Base-by-base conservation (phyloP, 1,139 yeast species). In the Geotrichum bryndzae region DNA sequence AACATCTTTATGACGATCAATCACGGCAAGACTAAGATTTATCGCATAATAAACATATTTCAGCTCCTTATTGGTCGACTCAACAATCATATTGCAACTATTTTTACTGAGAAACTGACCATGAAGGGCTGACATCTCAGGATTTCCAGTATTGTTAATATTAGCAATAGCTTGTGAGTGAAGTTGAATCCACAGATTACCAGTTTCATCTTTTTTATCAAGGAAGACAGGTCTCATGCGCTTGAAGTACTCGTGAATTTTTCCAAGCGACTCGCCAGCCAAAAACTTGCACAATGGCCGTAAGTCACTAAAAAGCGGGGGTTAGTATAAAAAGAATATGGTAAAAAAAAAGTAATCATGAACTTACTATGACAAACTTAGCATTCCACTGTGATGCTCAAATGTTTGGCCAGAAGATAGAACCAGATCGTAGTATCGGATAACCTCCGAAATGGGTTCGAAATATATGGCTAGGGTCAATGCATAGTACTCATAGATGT, bases 401-500 rank as follows among this genome's bases (percentile, higher is more conserved):
- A 68, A 67, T 3, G 71, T 69, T 58, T 69, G 72, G 29, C 72
- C 72, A 2, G 72, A 66, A 13, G 69, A 69, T 27, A 70, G 55
- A 1, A 70, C 72, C 57, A 67, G 63, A 35, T 69, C 71, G 57
- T 69, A 69, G 55, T 70, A 69, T 66, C 76, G 75, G 57, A 77
- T 65, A 4, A 83, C 72, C 46, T 76, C 77, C 2, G 73, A 68
- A 51, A 77, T 62, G 1, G 85, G 82, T 60, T 82, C 84, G 55
- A 79, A 71, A 61, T 74, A 79, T 6, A 76, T 72, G 1, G 84
- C 86, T 64, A 82, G 66, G 0, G 81, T 73, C 23, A 76, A 68
- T 41, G 80, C 74, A 65, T 82, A 83, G 52, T 75, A 68, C 65
- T 80, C 82, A 64, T 81, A 81, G 18, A 81, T 76, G 41, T 73